phyloP scores from a whole-genome alignment of 2,329 filamentous ascomycete species.

The Sclerotinia subarctica region DNA sequence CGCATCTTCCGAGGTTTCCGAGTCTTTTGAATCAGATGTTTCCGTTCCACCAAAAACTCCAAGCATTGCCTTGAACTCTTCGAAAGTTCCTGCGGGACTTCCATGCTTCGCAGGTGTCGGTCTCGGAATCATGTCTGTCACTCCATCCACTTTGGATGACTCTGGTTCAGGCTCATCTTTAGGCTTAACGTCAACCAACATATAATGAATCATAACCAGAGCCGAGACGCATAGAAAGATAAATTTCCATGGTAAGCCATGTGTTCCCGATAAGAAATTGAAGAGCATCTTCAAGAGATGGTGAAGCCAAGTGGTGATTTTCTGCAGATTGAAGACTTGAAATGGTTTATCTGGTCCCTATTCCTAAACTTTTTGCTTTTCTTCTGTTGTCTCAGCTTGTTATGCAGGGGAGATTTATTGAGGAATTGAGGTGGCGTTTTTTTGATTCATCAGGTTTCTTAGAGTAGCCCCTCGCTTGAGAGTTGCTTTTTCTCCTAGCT shows the following conservation, averaged over 20 bases:
- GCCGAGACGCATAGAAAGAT: constrained; percentile 9
- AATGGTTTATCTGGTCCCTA: constrained; percentile 3
- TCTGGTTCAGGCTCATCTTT: neutral
- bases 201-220: constrained; percentile 15
- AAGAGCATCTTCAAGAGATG: constrained; percentile 12
- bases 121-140: neutral
- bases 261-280: constrained; percentile 4
- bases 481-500: neutral
- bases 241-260: constrained; percentile 19
- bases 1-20: neutral
- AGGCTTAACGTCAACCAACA: constrained; percentile 14
- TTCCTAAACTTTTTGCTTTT: constrained; percentile 1
- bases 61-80: constrained; percentile 21
- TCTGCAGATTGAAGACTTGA: neutral
- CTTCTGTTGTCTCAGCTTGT: neutral
- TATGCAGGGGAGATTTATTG: constrained; percentile 7
- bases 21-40: neutral
- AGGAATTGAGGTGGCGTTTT: constrained; percentile 13
- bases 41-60: neutral
- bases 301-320: neutral
- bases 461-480: constrained; percentile 9
- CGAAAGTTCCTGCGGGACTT: constrained; percentile 17
- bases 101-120: neutral
- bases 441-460: neutral
- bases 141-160: neutral